These are phyloP conservation scores for Leishmania major DNA, from an alignment of 208 protist species.

Conservation along the genomic window DNA sequence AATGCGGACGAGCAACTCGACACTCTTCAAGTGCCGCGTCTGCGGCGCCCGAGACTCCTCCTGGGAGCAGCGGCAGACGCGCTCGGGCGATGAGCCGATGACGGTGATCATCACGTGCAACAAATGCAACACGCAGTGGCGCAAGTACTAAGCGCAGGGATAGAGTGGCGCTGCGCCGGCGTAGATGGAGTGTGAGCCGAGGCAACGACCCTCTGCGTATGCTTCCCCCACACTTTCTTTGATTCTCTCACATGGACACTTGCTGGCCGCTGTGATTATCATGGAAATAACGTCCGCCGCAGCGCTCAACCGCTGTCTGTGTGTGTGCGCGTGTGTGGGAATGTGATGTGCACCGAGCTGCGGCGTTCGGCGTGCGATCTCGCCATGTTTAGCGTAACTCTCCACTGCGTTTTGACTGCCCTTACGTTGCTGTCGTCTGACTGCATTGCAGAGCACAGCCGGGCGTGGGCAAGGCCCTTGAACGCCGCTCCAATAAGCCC, in stretches of 20 bases:
- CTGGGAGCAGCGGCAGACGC: conserved; percentile 96
- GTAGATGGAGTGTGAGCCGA: not conserved
- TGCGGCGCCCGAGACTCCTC: conserved; percentile 89
- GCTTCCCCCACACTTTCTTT: not conserved
- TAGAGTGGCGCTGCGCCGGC: not conserved
- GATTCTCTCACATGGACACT: too few relatives aligned
- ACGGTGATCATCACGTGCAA: conserved; percentile 97
- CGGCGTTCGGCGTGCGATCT: not conserved
- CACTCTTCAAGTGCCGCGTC: conserved; percentile 82
- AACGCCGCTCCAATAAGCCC: too few relatives aligned
- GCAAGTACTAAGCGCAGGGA: conserved; percentile 38
- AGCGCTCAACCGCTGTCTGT: not conserved
- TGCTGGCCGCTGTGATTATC: not conserved
- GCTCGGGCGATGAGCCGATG: conserved; percentile 98
- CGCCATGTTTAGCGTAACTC: not conserved
- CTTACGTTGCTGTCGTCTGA: not conserved
- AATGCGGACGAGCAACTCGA: conserved; percentile 60
- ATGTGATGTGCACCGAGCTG: not conserved
- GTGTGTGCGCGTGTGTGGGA: not conserved
- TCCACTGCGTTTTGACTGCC: not conserved
- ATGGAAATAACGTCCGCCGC: not conserved
- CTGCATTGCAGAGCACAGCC: not conserved
- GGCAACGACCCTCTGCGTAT: not conserved
- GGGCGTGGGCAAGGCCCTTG: not conserved
- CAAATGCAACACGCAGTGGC: conserved; percentile 86